These are phyloP conservation scores for Trypanosoma mega DNA, from an alignment of 208 protist species.

Conservation along the genomic window DNA sequence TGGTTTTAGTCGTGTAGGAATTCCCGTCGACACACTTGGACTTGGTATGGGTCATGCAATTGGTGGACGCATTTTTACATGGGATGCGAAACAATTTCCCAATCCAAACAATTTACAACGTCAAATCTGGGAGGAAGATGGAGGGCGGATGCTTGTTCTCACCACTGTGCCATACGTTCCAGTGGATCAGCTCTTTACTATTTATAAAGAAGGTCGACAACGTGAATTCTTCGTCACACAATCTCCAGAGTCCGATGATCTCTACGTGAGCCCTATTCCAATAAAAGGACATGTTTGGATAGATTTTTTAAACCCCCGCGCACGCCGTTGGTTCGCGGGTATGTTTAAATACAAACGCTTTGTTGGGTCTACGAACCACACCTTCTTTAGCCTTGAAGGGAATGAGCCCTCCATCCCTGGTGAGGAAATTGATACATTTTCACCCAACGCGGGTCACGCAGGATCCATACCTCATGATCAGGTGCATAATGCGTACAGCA, in stretches of 20 bases:
- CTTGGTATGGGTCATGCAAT: conserved; percentile 18
- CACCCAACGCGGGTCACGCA: conserved; percentile 79
- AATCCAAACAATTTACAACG: conserved; percentile 87
- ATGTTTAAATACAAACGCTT: conserved; percentile 89
- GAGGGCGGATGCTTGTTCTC: conserved; percentile 91
- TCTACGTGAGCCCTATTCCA: conserved; percentile 94
- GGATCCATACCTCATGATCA: conserved; percentile 88
- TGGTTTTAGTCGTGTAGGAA: conserved; percentile 18
- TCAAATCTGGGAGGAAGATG: conserved; percentile 53
- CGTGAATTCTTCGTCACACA: conserved; percentile 84
- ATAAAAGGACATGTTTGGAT: conserved; percentile 69
- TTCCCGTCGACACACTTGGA: conserved; percentile 53
- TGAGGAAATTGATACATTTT: conserved; percentile 80
- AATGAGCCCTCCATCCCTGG: conserved; percentile 93
- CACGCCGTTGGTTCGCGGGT: conserved; percentile 88
- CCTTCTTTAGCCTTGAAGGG: conserved; percentile 97
- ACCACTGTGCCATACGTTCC: conserved; percentile 97
- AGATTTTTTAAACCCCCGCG: conserved; percentile 86
- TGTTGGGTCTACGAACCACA: conserved; percentile 82
- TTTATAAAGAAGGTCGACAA: conserved; percentile 64
- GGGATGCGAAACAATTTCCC: conserved; percentile 78
- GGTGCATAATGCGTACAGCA: conserved; percentile 97
- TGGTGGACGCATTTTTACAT: conserved; percentile 44
- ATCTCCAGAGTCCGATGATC: conserved; percentile 31
- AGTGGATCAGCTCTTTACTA: conserved; percentile 50